Percentiles rank a stretch among this genome's conserved stretches.
Evolutionary conservation across 441 rosid genomes (phyloP).

Genomic region (Erysimum pusillum): DNA sequence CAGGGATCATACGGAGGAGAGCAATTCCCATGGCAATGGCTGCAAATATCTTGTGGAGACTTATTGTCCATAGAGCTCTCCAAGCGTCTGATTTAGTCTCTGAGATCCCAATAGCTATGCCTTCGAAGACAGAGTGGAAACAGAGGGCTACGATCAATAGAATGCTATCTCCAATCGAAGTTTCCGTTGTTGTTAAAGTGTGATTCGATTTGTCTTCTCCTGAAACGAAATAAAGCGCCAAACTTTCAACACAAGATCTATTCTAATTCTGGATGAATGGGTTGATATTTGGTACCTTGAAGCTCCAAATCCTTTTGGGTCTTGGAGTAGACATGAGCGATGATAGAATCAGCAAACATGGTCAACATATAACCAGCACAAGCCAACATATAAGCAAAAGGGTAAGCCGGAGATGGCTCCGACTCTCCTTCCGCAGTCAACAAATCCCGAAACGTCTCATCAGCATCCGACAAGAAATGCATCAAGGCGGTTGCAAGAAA

Average conservation of each 20-base stretch:
- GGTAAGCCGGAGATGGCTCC: slow-evolving; percentile 56
- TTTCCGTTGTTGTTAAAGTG: slow-evolving; percentile 35
- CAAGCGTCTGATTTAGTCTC: slow-evolving; percentile 71
- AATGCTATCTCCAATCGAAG: slow-evolving; percentile 75
- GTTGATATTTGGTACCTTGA: slow-evolving; percentile 57
- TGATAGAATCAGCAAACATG: slow-evolving; percentile 72
- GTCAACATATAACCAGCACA: slow-evolving; percentile 75
- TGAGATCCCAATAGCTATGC: slow-evolving; percentile 85
- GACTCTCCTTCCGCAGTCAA: slow-evolving; percentile 48
- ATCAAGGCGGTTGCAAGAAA: slow-evolving; percentile 86
- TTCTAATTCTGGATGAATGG: background rate
- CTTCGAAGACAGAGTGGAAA: slow-evolving; percentile 90
- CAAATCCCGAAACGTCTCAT: slow-evolving; percentile 72
- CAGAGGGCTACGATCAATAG: slow-evolving; percentile 77
- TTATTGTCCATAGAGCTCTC: slow-evolving; percentile 87
- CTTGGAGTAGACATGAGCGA: slow-evolving; percentile 64
- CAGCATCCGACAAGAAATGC: slow-evolving; percentile 86
- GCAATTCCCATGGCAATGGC: slow-evolving; percentile 93
- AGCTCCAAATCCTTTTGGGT: slow-evolving; percentile 55
- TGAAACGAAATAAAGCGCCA: slow-evolving; percentile 21
- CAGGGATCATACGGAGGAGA: slow-evolving; percentile 80
- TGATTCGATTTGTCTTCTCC: slow-evolving; percentile 46
- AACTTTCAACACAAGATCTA: slow-evolving; percentile 14
- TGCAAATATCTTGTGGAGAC: slow-evolving; percentile 84
- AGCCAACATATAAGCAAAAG: slow-evolving; percentile 88